Evolutionary conservation across 768 basidiomycete species (phyloP).

Genomic region (Trametes coccinea): DNA sequence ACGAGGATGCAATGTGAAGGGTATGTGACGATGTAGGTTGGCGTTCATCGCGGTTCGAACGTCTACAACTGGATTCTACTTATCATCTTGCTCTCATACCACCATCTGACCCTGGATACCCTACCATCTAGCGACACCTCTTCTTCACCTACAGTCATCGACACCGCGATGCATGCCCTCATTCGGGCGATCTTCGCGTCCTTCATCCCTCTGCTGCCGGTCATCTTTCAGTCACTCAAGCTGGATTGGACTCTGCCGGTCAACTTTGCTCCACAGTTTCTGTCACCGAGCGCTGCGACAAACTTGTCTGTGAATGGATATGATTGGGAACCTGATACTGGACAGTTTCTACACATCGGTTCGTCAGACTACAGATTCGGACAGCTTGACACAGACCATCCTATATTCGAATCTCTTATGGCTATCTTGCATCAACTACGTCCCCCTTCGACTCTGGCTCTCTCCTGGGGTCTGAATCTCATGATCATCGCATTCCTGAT

Average conservation of each 20-base stretch:
- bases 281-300: neutral
- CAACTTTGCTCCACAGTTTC: neutral
- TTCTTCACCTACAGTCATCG: neutral
- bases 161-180: neutral
- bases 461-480: too few relatives aligned
- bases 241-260: neutral
- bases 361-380: too few relatives aligned
- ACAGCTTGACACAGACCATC: neutral
- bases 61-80: neutral
- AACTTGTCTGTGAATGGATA: neutral
- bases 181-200: conserved; percentile 4
- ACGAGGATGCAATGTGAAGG: neutral
- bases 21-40: conserved; percentile 5
- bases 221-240: neutral
- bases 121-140: neutral
- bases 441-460: too few relatives aligned
- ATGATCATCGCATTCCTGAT: too few relatives aligned
- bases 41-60: neutral
- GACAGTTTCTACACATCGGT: neutral
- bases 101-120: neutral
- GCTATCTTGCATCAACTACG: neutral
- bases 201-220: conserved; percentile 1
- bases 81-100: neutral
- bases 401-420: neutral
- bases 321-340: neutral